A percentile compares a stretch with the other conserved stretches of the same genome.
These are phyloP conservation scores for Tuber umbilicatum DNA, from an alignment of 495 filamentous ascomycete species.

Conservation along the genomic window DNA sequence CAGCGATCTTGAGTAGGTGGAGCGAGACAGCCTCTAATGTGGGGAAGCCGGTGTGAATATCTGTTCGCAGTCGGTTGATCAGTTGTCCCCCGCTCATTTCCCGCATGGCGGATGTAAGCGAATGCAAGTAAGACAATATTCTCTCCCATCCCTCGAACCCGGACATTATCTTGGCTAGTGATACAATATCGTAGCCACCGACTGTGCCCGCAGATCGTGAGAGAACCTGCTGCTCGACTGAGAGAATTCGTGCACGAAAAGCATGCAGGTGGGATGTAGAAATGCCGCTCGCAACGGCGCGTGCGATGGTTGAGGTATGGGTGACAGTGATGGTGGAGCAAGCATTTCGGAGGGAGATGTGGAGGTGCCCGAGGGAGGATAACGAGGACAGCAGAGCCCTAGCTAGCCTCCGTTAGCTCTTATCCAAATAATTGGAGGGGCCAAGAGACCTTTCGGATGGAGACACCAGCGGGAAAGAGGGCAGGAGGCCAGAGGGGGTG, in stretches of 20 bases:
- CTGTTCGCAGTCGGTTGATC: constrained; percentile 66
- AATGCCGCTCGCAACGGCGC: constrained; percentile 77
- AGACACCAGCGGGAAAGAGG: constrained; percentile 38
- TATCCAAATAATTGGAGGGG: constrained; percentile 32
- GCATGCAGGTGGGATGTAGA: constrained; percentile 62
- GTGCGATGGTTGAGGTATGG: constrained; percentile 73
- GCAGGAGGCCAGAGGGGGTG: constrained; percentile 43
- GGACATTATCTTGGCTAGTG: constrained; percentile 71
- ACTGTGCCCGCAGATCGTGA: constrained; percentile 54
- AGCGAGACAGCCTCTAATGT: constrained; percentile 71
- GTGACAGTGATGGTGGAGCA: constrained; percentile 58
- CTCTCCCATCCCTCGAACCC: constrained; percentile 81
- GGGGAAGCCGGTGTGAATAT: constrained; percentile 78
- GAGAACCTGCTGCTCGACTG: constrained; percentile 73
- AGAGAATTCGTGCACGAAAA: constrained; percentile 75
- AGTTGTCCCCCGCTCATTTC: constrained; percentile 58
- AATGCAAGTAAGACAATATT: constrained; percentile 78
- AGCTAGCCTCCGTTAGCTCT: constrained; percentile 40
- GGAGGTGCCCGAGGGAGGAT: constrained; percentile 66
- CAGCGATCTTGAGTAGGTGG: constrained; percentile 65
- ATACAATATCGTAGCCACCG: constrained; percentile 86
- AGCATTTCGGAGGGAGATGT: constrained; percentile 59
- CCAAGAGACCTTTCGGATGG: constrained; percentile 44
- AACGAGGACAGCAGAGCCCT: constrained; percentile 71
- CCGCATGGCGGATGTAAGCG: constrained; percentile 45